Percentiles rank a stretch among this genome's conserved stretches.
Conservation (phyloP, 2,329 filamentous ascomycete species). For the Cercospora beticola region DNA sequence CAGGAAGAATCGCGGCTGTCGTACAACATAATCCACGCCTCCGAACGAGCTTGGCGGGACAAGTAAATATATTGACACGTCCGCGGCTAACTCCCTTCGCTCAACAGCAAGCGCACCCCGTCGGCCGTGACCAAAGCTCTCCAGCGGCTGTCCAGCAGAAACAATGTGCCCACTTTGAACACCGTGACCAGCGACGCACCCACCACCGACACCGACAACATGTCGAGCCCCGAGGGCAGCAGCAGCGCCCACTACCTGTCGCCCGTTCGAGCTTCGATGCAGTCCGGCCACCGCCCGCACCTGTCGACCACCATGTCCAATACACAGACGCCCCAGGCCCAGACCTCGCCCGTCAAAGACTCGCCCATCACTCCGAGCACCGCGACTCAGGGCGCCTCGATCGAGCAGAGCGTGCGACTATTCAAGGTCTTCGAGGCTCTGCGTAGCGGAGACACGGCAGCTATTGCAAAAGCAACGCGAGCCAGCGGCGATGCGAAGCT, state of each 20-base stretch:
- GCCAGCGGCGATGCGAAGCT: conserved; percentile 48
- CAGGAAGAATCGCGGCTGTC: neutral
- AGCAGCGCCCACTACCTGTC: conserved; percentile 27
- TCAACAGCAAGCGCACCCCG: conserved; percentile 48
- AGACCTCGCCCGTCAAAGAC: conserved; percentile 22
- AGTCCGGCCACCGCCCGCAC: conserved; percentile 33
- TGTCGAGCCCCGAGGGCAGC: conserved; percentile 16
- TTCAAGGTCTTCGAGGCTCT: conserved; percentile 93
- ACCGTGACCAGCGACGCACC: conserved; percentile 10
- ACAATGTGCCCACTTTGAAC: conserved; percentile 40
- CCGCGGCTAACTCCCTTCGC: neutral
- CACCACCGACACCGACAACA: conserved; percentile 14
- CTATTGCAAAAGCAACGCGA: conserved; percentile 81
- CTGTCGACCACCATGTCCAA: conserved; percentile 41
- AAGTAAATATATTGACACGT: neutral
- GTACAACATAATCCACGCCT: neutral
- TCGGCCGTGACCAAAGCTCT: conserved; percentile 56
- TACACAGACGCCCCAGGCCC: conserved; percentile 21
- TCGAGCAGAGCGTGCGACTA: conserved; percentile 91
- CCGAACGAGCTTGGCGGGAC: neutral
- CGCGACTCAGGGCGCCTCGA: conserved; percentile 47
- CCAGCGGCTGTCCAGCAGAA: conserved; percentile 52
- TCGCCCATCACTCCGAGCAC: conserved; percentile 25
- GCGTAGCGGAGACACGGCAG: conserved; percentile 83
- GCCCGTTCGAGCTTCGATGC: conserved; percentile 28